Evolutionary conservation across 306 rosid genomes (phyloP), one percentile per base, ranked within the genome.

Genomic region (Cicer chorassanicum): DNA sequence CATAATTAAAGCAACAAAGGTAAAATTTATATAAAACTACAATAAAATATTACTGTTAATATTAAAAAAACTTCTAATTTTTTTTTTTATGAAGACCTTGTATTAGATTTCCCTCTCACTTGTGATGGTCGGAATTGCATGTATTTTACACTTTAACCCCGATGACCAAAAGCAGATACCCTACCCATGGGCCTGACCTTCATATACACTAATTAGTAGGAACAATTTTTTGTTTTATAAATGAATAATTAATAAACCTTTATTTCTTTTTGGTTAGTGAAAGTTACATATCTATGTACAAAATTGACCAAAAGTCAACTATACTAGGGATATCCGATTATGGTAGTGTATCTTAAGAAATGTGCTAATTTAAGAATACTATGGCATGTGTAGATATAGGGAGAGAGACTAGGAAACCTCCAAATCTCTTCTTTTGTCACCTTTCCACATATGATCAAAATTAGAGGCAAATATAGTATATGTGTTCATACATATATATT

Each of bases 371-470:
- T 29, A 29, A 29, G 36, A 29, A 29, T 29, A 29, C 36, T 29
- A 29, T 29, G 36, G 39, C 12, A 6, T 21, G 29, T 42, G 68
- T 63, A 15, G 7, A 40, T 15, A 15, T 7, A 16, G 50, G 53
- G 41, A 49, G 38, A 73, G 51, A 46, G 70, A 36, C 0, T 1
- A 57, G 62, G 82, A 84, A 77, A 81, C 78, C 78, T 77, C 82
- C 82, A 77, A 81, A 85, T 70, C 50, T 80, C 66, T 78, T 87
- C 9, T 78, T 83, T 82, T 76, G 67, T 69, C 79, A 69, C 71
- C 42, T 75, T 85, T 66, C 51, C 10, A 72, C 1, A 70, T 62
- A 34, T 75, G 70, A 50, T 49, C 70, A 50, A 65, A 76, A 50
- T 34, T 56, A 15, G 68, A 41, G 61, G 65, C 44, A 59, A 56